Conservation (phyloP, 257 asterid genomes). For the Oldenlandia corymbosa region DNA sequence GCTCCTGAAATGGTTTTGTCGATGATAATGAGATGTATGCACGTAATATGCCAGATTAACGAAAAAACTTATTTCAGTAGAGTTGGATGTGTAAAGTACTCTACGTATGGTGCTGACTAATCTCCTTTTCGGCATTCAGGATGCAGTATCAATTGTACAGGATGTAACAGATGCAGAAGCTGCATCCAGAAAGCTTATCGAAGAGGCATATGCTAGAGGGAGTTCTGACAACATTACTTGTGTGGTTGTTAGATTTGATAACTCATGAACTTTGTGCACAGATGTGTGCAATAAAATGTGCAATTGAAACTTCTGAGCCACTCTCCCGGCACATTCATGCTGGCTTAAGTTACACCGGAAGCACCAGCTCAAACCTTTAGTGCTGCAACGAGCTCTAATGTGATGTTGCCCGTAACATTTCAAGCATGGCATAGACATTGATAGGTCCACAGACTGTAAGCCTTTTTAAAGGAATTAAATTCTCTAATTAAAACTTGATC, state of each 20-base stretch:
- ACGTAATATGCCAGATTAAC: background rate
- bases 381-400: no score
- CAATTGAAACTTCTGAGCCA: no score
- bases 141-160: slow-evolving; percentile 62
- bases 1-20: background rate
- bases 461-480: no score
- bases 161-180: slow-evolving; percentile 56
- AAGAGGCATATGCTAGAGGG: slow-evolving; percentile 61
- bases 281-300: background rate
- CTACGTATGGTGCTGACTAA: background rate
- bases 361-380: no score
- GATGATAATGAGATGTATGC: background rate
- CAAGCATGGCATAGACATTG: no score
- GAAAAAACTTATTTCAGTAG: background rate
- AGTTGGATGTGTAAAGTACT: background rate
- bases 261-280: slow-evolving; percentile 12
- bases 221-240: slow-evolving; percentile 77
- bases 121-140: slow-evolving; percentile 31
- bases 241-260: slow-evolving; percentile 63
- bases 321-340: no score
- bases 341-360: no score
- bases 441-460: no score
- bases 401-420: no score
- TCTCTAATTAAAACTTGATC: no score
- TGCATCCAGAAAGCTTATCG: slow-evolving; percentile 56